phyloP scores from a whole-genome alignment of 768 basidiomycete species.

The Heimioporus sp. region DNA sequence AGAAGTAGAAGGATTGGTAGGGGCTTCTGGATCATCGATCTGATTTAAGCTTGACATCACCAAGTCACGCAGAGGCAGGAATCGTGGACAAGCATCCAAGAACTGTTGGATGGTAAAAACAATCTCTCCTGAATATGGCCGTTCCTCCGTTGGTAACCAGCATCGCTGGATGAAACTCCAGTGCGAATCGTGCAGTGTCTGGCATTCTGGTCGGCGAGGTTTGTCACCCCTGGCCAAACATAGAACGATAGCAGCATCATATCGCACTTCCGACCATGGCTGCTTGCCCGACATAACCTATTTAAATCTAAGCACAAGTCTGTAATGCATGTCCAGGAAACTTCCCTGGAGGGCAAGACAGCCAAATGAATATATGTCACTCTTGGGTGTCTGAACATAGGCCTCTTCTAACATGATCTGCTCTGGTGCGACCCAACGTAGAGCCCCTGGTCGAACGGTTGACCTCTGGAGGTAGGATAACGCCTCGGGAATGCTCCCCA shows the following conservation, averaged over 20 bases:
- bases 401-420: constrained; percentile 21
- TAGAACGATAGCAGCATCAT: constrained; percentile 5
- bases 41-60: background rate
- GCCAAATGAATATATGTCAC: constrained; percentile 20
- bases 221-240: background rate
- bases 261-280: constrained; percentile 10
- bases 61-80: background rate
- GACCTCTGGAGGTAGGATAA: constrained; percentile 6
- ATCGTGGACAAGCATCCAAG: background rate
- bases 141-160: background rate
- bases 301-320: background rate
- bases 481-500: background rate
- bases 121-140: background rate
- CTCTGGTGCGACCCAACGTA: constrained; percentile 20
- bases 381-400: background rate
- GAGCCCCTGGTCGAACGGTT: constrained; percentile 32
- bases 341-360: constrained; percentile 32
- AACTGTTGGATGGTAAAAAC: background rate
- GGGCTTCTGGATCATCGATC: background rate
- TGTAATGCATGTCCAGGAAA: background rate
- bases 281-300: constrained; percentile 23
- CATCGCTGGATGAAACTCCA: constrained; percentile 5
- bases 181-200: background rate
- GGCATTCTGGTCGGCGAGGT: constrained; percentile 3
- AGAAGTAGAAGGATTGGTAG: no score